Evolutionary conservation across 192 early-diverging fungal species (phyloP).

Genomic region (Rhizoclosmatium globosum): DNA sequence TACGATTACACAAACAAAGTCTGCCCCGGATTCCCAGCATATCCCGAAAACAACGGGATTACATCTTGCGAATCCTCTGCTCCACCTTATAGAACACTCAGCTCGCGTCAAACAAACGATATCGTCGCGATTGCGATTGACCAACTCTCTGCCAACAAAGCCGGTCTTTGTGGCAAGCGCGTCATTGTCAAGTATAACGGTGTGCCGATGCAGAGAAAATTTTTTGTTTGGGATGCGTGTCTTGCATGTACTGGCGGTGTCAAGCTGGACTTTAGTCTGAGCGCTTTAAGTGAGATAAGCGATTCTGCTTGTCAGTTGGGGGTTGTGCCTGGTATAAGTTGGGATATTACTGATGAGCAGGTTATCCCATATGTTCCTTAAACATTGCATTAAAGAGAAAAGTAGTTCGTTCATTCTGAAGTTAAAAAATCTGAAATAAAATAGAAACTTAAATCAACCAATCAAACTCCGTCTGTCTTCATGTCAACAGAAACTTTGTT

Average conservation of each 20-base stretch:
- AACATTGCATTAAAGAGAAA: no score
- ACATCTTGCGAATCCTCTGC: constrained; percentile 30
- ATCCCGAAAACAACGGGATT: constrained; percentile 27
- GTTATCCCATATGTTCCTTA: constrained; percentile 22
- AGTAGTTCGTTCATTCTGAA: no score
- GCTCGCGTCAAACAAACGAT: neutral
- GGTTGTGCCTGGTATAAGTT: constrained; percentile 19
- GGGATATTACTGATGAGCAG: constrained; percentile 33
- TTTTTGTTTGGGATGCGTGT: constrained; percentile 30
- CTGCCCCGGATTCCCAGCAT: neutral
- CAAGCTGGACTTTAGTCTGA: constrained; percentile 18
- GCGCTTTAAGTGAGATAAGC: constrained; percentile 3
- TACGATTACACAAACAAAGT: constrained; percentile 12
- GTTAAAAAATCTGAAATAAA: no score
- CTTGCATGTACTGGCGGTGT: constrained; percentile 26
- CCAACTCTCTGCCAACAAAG: constrained; percentile 25
- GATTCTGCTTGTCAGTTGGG: constrained; percentile 4
- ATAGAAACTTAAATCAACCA: no score
- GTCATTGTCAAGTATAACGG: constrained; percentile 25
- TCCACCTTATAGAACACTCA: constrained; percentile 13
- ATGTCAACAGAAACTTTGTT: no score
- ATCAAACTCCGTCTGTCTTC: no score
- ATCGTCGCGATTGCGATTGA: constrained; percentile 29
- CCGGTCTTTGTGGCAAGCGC: constrained; percentile 25
- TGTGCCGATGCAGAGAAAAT: neutral